Percentiles rank a stretch among this genome's conserved stretches.
These are phyloP conservation scores for Usnea hakonensis DNA, from an alignment of 495 filamentous ascomycete genomes.

Conservation along the genomic window DNA sequence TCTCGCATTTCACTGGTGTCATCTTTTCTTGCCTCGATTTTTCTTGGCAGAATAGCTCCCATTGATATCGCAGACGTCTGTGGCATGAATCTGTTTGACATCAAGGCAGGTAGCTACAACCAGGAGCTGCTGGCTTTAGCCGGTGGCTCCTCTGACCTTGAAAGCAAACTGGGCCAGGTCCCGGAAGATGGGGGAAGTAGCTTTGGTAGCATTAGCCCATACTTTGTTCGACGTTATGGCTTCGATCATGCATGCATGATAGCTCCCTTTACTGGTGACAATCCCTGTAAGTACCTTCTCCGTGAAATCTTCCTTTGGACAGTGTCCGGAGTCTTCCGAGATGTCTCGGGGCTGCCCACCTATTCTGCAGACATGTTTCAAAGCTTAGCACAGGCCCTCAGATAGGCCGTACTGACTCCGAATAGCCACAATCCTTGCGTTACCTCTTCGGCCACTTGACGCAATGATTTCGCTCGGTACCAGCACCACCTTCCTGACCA, in stretches of 20 bases:
- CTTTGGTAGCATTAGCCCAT: conserved; percentile 63
- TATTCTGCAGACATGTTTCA: no score
- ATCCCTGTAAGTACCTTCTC: conserved; percentile 48
- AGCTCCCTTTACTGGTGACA: conserved; percentile 87
- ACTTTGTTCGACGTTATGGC: conserved; percentile 70
- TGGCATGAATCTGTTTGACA: conserved; percentile 96
- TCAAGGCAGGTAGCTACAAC: conserved; percentile 63
- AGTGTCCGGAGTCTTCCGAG: no score
- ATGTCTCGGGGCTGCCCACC: no score
- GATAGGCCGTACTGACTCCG: no score
- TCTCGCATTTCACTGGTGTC: conserved; percentile 87
- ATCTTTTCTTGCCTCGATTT: conserved; percentile 86
- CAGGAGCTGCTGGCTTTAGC: conserved; percentile 66
- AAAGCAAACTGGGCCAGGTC: conserved; percentile 71
- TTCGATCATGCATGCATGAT: conserved; percentile 70
- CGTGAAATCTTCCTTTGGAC: no score
- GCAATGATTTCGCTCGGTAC: conserved; percentile 93
- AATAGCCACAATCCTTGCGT: conserved; percentile 70
- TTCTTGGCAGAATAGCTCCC: conserved; percentile 77
- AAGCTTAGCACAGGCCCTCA: no score
- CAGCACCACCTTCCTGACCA: conserved; percentile 95
- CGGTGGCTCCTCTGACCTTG: conserved; percentile 65
- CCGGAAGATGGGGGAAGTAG: conserved; percentile 70
- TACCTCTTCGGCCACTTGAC: conserved; percentile 77
- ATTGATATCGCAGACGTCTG: conserved; percentile 93